Base-by-base conservation (phyloP, 2,329 filamentous ascomycete genomes). In the Fusarium cicatricum region DNA sequence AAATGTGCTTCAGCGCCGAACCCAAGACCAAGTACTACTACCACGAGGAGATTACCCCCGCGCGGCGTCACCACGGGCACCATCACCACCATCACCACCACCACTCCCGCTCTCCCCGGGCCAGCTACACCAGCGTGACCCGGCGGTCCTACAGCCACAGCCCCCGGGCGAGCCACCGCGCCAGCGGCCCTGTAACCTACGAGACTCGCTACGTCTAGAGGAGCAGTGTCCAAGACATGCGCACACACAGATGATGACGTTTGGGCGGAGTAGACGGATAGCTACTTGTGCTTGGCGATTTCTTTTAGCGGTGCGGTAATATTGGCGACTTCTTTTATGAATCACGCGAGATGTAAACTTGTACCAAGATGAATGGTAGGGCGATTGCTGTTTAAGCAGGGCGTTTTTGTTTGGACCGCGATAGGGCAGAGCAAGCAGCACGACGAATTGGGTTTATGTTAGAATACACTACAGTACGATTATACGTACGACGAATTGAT, bases 21-120 rank as follows among this genome's bases (percentile, higher is more conserved):
- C 76, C 78, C 49, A 71, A 69, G 26, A 78, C 75, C 34, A 77
- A 77, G 40, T 82, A 85, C 74, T 85, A 85, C 75, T 83, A 84
- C 70, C 78, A 78, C 68, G 80, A 84, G 73, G 81, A 84, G 62
- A 75, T 80, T 60, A 75, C 81, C 40, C 82, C 82, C 37, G 74
- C 77, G 52, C 74, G 79, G 34, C 74, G 76, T 42, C 68, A 67
- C 59, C 69, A 71, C 46, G 67, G 72, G 37, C 71, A 74, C 29
- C 71, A 74, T 52, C 71, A 74, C 40, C 67, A 70, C 40, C 70
- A 74, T 39, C 72, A 75, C 37, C 70, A 72, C 41, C 67, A 69
- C 52, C 65, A 65, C 50, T 65, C 63, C 40, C 67, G 72, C 42
- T 75, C 75, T 19, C 78, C 79, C 40, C 70, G 75, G 39, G 72